Evolutionary conservation across 2,329 filamentous ascomycete species (phyloP).

Genomic region (Penicillium freii): DNA sequence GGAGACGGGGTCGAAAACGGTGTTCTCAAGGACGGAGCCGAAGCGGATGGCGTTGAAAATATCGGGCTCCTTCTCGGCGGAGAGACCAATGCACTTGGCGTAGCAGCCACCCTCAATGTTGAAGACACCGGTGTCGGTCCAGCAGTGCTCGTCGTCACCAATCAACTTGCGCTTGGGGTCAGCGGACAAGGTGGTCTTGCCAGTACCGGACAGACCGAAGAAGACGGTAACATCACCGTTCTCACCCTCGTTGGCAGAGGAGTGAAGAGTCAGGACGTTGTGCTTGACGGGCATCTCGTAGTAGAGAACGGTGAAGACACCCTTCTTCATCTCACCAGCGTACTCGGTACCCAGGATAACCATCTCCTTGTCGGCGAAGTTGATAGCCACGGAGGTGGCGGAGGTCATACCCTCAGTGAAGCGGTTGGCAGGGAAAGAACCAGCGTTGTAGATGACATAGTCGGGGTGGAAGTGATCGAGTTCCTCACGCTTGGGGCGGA

Average conservation of each 20-base stretch:
- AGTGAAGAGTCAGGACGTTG: constrained; percentile 97
- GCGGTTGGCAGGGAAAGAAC: constrained; percentile 96
- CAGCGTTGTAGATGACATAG: constrained; percentile 99
- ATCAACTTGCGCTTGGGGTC: constrained; percentile 96
- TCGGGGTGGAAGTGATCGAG: constrained; percentile 97
- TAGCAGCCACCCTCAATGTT: constrained; percentile 99
- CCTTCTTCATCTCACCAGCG: constrained; percentile 97
- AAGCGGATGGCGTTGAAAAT: constrained; percentile 95
- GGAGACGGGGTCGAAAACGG: constrained; percentile 89
- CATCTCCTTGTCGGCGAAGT: constrained; percentile 99
- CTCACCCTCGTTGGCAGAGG: constrained; percentile 95
- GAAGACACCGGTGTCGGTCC: constrained; percentile 94
- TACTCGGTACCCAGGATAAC: constrained; percentile 99
- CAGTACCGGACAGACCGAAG: constrained; percentile 97
- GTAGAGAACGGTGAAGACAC: constrained; percentile 97
- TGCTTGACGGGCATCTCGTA: constrained; percentile 99
- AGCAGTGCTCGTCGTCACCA: constrained; percentile 99
- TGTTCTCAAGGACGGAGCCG: constrained; percentile 96
- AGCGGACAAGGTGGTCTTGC: constrained; percentile 97
- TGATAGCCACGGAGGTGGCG: constrained; percentile 94
- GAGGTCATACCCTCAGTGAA: constrained; percentile 99
- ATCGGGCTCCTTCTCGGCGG: constrained; percentile 98
- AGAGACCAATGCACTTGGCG: constrained; percentile 96
- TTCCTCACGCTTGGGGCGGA: constrained; percentile 85
- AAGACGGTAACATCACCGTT: constrained; percentile 96